phyloP scores from a whole-genome alignment of 345 rosid genomes.

The Heritiera littoralis region DNA sequence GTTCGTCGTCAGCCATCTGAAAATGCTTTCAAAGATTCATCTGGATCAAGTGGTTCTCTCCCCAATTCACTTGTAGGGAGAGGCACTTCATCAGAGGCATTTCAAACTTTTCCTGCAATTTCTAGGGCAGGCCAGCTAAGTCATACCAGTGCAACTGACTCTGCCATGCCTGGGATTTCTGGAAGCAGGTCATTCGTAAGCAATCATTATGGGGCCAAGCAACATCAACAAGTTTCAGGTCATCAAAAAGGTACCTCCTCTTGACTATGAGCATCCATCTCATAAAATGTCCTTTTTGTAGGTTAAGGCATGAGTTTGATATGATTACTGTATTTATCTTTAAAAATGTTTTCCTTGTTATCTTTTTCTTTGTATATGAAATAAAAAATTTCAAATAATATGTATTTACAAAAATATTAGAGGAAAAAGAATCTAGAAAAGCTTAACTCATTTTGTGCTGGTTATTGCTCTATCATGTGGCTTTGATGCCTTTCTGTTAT shows the following conservation, averaged over 20 bases:
- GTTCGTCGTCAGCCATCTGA: constrained; percentile 61
- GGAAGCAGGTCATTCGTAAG: constrained; percentile 48
- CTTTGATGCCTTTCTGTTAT: background rate
- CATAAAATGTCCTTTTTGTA: background rate
- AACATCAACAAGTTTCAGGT: constrained; percentile 52
- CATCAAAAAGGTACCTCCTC: constrained; percentile 58
- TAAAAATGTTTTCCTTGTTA: background rate
- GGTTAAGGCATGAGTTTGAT: background rate
- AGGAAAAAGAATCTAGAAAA: background rate
- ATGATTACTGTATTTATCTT: background rate
- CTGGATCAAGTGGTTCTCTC: constrained; percentile 43
- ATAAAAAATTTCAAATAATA: background rate
- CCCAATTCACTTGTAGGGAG: constrained; percentile 52
- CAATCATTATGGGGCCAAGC: constrained; percentile 54
- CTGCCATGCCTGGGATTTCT: constrained; percentile 41
- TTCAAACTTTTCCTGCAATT: constrained; percentile 47
- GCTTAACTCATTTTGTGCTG: background rate
- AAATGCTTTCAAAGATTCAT: constrained; percentile 46
- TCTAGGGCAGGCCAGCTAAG: constrained; percentile 53
- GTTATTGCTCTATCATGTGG: background rate
- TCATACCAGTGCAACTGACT: constrained; percentile 46
- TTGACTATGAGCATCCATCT: background rate
- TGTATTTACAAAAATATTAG: background rate
- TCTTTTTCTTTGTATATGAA: background rate
- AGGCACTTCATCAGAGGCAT: constrained; percentile 55